Base-by-base conservation (phyloP, 2,329 filamentous ascomycete species). In the Fusarium xylarioides region DNA sequence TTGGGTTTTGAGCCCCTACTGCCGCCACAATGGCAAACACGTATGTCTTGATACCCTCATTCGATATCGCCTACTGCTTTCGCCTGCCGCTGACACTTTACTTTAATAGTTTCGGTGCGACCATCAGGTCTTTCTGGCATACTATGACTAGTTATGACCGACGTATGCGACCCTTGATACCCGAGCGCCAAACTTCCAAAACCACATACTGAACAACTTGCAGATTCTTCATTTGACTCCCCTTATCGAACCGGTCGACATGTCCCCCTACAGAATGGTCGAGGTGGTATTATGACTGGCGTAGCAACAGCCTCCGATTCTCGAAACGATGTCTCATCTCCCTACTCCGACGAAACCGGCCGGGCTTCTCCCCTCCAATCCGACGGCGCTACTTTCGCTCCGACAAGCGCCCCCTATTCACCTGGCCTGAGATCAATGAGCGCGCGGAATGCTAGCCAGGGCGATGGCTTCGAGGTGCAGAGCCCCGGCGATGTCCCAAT, bases 51-150 rank as follows among this genome's bases (percentile, higher is more conserved):
- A 30, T 53, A 15, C 40, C 49, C 47, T 34, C 50, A 23, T n/a
- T 63, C n/a, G 35, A 52, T n/a, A 34, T 30, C 40, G 19, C n/a
- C 26, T n/a, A 14, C 32, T 50, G 30, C 47, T 32, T 38, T 32
- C 34, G 16, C 40, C 49, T 38, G 28, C 70, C 55, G 63, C 73
- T 79, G 73, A 79, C 57, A 18, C 37, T 46, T 46, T 10, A 2
- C 35, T 66, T 49, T 12, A 49, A 23, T 75, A 92, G 92, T 79
- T 83, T 95, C 80, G 88, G 90, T 77, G 88, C 88, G 77, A 90
- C 92, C 83, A 93, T 96, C 84, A 93, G 93, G 84, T 93, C 93
- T 71, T 95, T 99, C 85, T 99, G 96, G 96, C 96, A 98, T 87
- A 91, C 93, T 77, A 96, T 92, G 89, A 92, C 90, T 83, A 92